phyloP scores from a whole-genome alignment of 169 alveolate genomes.

The Plasmodium blacklocki region DNA sequence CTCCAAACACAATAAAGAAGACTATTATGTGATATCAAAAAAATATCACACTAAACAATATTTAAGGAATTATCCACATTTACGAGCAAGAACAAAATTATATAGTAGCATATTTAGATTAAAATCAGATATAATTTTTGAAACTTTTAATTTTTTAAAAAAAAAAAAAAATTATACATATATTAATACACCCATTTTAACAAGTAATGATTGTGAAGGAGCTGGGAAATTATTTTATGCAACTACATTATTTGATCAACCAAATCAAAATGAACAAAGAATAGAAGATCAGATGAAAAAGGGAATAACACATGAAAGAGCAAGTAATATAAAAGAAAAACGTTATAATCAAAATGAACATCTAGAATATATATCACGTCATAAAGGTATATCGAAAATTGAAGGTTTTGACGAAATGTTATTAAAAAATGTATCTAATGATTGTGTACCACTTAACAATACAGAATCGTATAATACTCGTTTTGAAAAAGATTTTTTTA shows the following conservation, averaged over 20 bases:
- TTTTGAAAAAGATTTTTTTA: slow-evolving; percentile 6
- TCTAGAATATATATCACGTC: slow-evolving; percentile 35
- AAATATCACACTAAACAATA: slow-evolving; percentile 83
- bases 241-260: slow-evolving; percentile 88
- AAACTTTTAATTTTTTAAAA: slow-evolving; percentile 89
- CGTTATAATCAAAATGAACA: not conserved
- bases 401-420: slow-evolving; percentile 84
- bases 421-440: slow-evolving; percentile 97
- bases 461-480: slow-evolving; percentile 20
- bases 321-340: slow-evolving; percentile 8
- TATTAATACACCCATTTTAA: slow-evolving; percentile 98
- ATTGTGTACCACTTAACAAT: too few relatives aligned
- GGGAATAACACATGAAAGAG: not conserved
- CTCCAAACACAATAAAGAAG: slow-evolving; percentile 52
- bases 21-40: slow-evolving; percentile 81
- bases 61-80: slow-evolving; percentile 81
- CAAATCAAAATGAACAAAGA: slow-evolving; percentile 34
- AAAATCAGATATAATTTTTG: slow-evolving; percentile 89
- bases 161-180: slow-evolving; percentile 91
- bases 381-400: not conserved
- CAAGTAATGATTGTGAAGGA: slow-evolving; percentile 99
- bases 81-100: slow-evolving; percentile 83
- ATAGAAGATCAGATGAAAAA: slow-evolving; percentile 5
- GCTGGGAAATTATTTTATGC: slow-evolving; percentile 98
- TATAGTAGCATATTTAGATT: slow-evolving; percentile 90